Evolutionary conservation across 805 yeast species (phyloP), one percentile per base, ranked within the genome.

Genomic region (Yarrowia porcina): DNA sequence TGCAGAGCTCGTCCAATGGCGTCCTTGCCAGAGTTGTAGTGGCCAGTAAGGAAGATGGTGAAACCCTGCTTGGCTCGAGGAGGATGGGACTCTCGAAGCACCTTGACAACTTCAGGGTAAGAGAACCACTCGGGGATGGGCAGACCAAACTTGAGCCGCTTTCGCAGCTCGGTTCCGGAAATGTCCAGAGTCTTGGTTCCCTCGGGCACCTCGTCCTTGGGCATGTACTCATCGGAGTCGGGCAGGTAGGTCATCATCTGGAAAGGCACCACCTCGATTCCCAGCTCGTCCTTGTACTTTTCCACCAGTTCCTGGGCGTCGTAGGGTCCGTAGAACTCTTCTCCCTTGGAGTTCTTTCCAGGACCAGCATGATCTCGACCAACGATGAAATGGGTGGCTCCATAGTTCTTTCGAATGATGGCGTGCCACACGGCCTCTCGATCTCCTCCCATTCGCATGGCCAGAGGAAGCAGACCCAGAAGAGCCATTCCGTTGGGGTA

Each of bases 361-460:
- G 98, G 97, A 65, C 97, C 97, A 61, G 98, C 98, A 73, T 92
- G 98, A 76, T 92, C 97, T 80, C 98, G 88, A 65, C 98, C 98
- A 54, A 92, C 97, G 72, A 92, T 92, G 79, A 93, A 93, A 75
- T 93, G 97, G 61, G 97, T 88, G 63, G 96, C 97, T 73, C 98
- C 98, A 73, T 87, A 91, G 79, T 92, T 92, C 80, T 90, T 90
- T 77, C 98, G 88, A 74, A 92, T 92, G 71, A 93, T 87, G 17
- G 97, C 97, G 74, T 92, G 98, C 97, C 97, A 93, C 47, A 92
- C 89, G 21, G 98, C 98, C 78, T 92, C 98, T 75, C 96, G 85
- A 75, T 93, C 97, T 75, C 98, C 98, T 63, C 94, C 97, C 98
- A 92, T 92, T 82, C 98, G 87, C 98, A 92, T 92, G 39, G 98